These are phyloP conservation scores for Neophaeococcomyces mojaviensis DNA, from an alignment of 2,329 filamentous ascomycete genomes.

Conservation along the genomic window DNA sequence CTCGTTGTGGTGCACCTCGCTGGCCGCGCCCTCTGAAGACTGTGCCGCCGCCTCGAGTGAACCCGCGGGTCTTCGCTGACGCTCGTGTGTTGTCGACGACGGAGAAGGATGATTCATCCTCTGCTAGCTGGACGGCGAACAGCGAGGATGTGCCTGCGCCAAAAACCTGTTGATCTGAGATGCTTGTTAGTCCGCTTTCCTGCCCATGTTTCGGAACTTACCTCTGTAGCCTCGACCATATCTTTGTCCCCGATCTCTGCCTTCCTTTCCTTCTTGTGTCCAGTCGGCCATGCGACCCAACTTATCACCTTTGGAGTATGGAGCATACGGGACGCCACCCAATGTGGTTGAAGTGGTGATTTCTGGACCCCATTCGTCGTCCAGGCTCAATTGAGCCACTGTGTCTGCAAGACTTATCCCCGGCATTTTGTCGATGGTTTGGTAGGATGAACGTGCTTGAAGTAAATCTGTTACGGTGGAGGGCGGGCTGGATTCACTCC, in stretches of 20 bases:
- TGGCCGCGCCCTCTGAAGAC: conserved; percentile 75
- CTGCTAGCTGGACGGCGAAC: conserved; percentile 83
- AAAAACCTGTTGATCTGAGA: conserved; percentile 87
- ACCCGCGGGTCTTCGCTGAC: conserved; percentile 71
- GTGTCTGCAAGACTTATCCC: conserved; percentile 55
- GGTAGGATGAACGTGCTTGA: background rate
- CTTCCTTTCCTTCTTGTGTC: conserved; percentile 78
- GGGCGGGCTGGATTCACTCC: background rate
- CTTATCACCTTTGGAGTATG: conserved; percentile 98
- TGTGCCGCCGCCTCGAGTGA: conserved; percentile 76
- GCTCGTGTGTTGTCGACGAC: conserved; percentile 93
- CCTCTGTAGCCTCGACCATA: conserved; percentile 93
- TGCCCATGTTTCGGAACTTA: conserved; percentile 33
- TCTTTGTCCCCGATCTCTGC: conserved; percentile 65
- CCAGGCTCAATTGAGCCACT: conserved; percentile 63
- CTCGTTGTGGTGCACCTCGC: conserved; percentile 65
- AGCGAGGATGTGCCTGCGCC: conserved; percentile 77
- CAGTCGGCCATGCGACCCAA: conserved; percentile 98
- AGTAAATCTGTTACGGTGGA: background rate
- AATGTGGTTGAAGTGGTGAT: conserved; percentile 79
- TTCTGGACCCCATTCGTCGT: conserved; percentile 80
- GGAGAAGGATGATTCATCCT: conserved; percentile 96
- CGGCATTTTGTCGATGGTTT: conserved; percentile 36
- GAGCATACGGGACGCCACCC: conserved; percentile 91
- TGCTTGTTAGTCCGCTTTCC: conserved; percentile 3